Evolutionary conservation across 768 basidiomycete species (phyloP).

Genomic region (Lactifluus volemus): DNA sequence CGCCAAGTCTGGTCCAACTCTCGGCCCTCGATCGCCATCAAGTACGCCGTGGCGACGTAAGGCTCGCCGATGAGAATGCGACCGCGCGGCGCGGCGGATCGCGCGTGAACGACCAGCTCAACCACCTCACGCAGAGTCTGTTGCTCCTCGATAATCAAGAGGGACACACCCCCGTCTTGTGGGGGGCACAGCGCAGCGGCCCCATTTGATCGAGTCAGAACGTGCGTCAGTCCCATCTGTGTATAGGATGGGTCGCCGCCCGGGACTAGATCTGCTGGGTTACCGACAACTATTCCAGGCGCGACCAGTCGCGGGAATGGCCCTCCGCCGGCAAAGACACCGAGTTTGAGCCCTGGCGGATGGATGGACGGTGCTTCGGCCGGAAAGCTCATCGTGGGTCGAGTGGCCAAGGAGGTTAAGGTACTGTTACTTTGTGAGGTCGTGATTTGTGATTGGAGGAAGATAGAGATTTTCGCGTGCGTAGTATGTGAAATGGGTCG

Average conservation of each 20-base stretch:
- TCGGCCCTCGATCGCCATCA: neutral
- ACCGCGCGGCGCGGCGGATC: neutral
- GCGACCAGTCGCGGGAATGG: constrained; percentile 9
- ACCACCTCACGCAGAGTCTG: constrained; percentile 5
- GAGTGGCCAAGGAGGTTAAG: too few species aligned
- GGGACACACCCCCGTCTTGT: neutral
- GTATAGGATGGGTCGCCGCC: neutral
- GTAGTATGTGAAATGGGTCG: neutral
- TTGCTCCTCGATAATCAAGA: neutral
- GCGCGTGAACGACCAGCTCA: neutral
- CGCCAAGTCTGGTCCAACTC: constrained; percentile 1
- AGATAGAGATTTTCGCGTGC: neutral
- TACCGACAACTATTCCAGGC: constrained; percentile 1
- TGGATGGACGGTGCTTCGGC: neutral
- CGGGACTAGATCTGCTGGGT: neutral
- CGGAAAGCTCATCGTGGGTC: neutral
- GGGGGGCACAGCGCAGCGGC: neutral
- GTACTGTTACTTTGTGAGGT: neutral
- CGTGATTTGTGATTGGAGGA: neutral
- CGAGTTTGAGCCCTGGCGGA: constrained; percentile 1
- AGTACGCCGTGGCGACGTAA: constrained; percentile 4
- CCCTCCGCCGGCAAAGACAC: constrained; percentile 6
- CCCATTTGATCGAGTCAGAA: neutral
- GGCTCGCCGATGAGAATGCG: constrained; percentile 1
- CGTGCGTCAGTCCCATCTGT: constrained; percentile 5